Percentiles rank a stretch among this genome's conserved stretches.
These are phyloP conservation scores for Gymnopilus dilepis DNA, from an alignment of 768 basidiomycete species.

Conservation along the genomic window DNA sequence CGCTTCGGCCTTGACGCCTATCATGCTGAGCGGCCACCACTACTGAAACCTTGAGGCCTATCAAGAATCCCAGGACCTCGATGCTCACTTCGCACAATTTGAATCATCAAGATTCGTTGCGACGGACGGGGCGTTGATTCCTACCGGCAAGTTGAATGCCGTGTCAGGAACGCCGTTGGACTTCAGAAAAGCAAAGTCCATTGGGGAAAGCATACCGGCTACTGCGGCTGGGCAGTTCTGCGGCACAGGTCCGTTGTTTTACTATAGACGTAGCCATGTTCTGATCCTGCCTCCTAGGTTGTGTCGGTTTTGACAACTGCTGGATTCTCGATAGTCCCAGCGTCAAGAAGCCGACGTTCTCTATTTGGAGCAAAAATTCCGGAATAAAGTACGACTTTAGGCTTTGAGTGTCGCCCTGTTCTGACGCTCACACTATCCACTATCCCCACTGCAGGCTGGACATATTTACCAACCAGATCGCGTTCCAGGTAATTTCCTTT, in stretches of 20 bases:
- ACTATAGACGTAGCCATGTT: background rate
- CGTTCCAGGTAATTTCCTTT: constrained; percentile 39
- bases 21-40: constrained; percentile 49
- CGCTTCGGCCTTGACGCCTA: constrained; percentile 45
- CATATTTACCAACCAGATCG: constrained; percentile 50
- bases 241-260: constrained; percentile 39
- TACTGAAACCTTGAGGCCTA: constrained; percentile 54
- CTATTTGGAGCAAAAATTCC: constrained; percentile 50
- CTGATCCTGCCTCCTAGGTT: constrained; percentile 33
- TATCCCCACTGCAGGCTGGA: constrained; percentile 38
- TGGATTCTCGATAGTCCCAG: constrained; percentile 47
- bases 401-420: background rate
- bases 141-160: constrained; percentile 41
- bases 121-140: constrained; percentile 46
- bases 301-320: constrained; percentile 52
- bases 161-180: constrained; percentile 46
- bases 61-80: constrained; percentile 44
- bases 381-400: constrained; percentile 45
- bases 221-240: constrained; percentile 41
- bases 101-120: constrained; percentile 43
- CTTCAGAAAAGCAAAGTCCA: constrained; percentile 46
- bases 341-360: constrained; percentile 36
- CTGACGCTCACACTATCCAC: background rate
- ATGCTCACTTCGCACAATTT: constrained; percentile 42
- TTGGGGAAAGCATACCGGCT: constrained; percentile 42